phyloP scores from a whole-genome alignment of 2,329 filamentous ascomycete genomes.

The Didymosphaeria variabile region DNA sequence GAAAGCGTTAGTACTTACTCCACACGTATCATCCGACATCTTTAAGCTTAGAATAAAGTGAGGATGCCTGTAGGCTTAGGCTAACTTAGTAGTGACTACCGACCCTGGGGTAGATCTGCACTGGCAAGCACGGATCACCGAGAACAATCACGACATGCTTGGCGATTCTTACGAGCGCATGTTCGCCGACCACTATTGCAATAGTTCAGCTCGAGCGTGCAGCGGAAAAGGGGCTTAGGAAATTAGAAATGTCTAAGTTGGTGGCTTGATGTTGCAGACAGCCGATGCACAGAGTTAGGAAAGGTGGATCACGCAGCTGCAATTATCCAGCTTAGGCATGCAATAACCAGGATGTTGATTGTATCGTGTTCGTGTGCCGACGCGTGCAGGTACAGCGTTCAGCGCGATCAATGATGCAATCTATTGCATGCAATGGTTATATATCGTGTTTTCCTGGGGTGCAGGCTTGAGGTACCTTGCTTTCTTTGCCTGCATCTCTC shows the following conservation, averaged over 20 bases:
- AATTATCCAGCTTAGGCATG: background rate
- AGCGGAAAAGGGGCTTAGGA: background rate
- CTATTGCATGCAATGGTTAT: background rate
- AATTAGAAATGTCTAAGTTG: background rate
- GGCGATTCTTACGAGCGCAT: conserved; percentile 33
- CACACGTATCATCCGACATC: background rate
- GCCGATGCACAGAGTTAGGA: background rate
- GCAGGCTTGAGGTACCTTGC: conserved; percentile 3
- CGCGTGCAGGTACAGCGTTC: background rate
- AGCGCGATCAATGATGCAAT: conserved; percentile 6
- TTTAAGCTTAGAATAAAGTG: conserved; percentile 23
- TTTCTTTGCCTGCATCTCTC: conserved; percentile 11
- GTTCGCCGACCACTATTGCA: conserved; percentile 21
- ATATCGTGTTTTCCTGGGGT: conserved; percentile 4
- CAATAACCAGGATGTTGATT: conserved; percentile 12
- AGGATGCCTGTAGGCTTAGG: conserved; percentile 11
- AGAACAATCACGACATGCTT: conserved; percentile 34
- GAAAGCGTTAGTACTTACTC: background rate
- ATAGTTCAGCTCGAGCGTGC: background rate
- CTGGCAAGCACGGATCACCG: conserved; percentile 26
- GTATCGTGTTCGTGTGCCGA: conserved; percentile 2
- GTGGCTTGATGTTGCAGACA: conserved; percentile 7
- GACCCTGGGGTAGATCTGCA: conserved; percentile 29
- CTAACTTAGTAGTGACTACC: conserved; percentile 21
- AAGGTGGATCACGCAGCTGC: background rate